Evolutionary conservation across 2,329 filamentous ascomycete genomes (phyloP).

Genomic region (Tolypocladium guangdongense): DNA sequence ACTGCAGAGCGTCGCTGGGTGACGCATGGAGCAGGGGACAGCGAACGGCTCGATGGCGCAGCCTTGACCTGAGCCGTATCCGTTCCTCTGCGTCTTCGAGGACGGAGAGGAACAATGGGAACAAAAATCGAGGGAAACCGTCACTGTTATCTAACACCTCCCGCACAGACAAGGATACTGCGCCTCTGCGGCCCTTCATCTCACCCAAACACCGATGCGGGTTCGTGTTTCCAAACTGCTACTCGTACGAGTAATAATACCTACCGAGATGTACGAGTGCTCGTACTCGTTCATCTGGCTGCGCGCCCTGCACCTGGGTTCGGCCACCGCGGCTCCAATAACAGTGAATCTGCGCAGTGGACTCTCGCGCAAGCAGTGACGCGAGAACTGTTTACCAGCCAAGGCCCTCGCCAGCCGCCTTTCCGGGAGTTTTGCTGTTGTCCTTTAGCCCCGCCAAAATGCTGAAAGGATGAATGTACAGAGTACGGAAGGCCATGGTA

Average conservation of each 20-base stretch:
- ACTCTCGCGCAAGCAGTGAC: background rate
- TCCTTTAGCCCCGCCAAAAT: too few relatives aligned
- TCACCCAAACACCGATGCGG: background rate
- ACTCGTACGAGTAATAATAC: rapidly evolving
- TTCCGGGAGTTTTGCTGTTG: too few relatives aligned
- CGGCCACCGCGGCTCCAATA: background rate
- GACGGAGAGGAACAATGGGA: too few relatives aligned
- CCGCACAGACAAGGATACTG: background rate
- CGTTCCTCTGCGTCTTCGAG: background rate
- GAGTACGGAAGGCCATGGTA: too few relatives aligned
- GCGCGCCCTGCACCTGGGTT: background rate
- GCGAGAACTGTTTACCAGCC: background rate
- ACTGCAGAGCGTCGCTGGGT: background rate
- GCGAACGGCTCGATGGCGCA: background rate
- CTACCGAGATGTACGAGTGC: too few relatives aligned
- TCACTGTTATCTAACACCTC: background rate
- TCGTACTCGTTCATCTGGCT: background rate
- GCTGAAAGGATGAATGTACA: too few relatives aligned
- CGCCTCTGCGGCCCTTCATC: background rate
- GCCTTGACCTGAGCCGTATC: background rate
- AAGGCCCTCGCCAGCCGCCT: background rate
- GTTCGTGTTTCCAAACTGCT: background rate
- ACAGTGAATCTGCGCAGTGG: background rate
- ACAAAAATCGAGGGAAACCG: background rate
- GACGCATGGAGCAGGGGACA: background rate